Evolutionary conservation across 2,329 filamentous ascomycete species (phyloP), one percentile per base, ranked within the genome.

Genomic region (Curvularia lunata): DNA sequence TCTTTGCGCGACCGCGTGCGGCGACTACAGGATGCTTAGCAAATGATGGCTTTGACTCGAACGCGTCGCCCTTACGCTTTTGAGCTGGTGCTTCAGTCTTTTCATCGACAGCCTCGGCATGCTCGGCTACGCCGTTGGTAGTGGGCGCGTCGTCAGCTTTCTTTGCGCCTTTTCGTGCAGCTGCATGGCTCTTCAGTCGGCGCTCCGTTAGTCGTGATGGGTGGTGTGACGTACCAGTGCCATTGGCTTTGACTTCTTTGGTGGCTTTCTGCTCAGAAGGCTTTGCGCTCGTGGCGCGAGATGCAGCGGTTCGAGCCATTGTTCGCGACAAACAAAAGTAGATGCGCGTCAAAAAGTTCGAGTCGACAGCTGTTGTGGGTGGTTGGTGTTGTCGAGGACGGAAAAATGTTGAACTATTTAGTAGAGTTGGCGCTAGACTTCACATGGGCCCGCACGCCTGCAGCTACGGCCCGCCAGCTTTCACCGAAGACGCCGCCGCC

Each of bases 261-360:
- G 59, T 53, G 28, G 65, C 64, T 57, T 71, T 71, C 21, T 63
- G 58, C 32, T 66, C 65, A n/a, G 62, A 59, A 55, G 70, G 59
- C 56, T 70, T 68, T 52, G 68, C 66, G 58, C 66, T 64, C 28
- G 70, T 65, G 48, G 68, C 65, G 65, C 73, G 72, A 48, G 73
- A 54, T 41, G 55, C 28, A 48, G 63, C 61, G 64, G 66, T 67
- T 52, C 69, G 70, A 61, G 72, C 67, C 73, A 75, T 75, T 58
- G 32, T 64, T 52, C 45, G 58, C 53, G 63, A 58, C 50, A 58
- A 49, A 54, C 50, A 61, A 34, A 34, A 53, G 42, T 43, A 45
- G 60, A 60, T 63, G 65, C 64, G 64, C 55, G 62, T 54, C 52
- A 56, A 48, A 43, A 51, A 53, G 52, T 56, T 58, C 47, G 52